Base-by-base conservation (phyloP, 345 rosid species). In the Euphorbia peplus region DNA sequence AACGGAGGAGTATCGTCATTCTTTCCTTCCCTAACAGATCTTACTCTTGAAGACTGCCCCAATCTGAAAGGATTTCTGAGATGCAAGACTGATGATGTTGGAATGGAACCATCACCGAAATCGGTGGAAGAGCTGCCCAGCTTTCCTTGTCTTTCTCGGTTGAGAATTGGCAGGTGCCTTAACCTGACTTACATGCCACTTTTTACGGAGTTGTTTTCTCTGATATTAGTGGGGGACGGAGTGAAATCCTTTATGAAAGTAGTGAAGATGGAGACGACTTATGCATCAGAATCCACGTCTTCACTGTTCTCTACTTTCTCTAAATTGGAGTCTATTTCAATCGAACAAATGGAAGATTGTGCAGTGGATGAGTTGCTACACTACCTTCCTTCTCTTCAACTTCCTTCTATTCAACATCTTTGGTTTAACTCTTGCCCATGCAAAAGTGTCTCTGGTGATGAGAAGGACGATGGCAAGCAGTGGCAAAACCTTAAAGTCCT, bases 11-110 rank as follows among this genome's bases (percentile, higher is more conserved):
- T 1, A 8, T 0, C 32, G 6, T 13, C 2, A 4, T 46, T 51
- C 55, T 67, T 73, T 28, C 72, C 76, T 9, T 67, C 67, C 13
- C 19, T 73, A 11, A 37, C 14, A 32, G 11, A n/a, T 3, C 41
- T 73, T 42, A 0, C 0, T 0, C 61, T 67, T 5, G 0, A 0
- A 0, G 0, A 8, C 1, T 69, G 69, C 39, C 39, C 19, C n/a
- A n/a, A n/a, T n/a, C n/a, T n/a, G n/a, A n/a, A n/a, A n/a, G n/a
- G n/a, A n/a, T n/a, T n/a, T n/a, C n/a, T n/a, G n/a, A n/a, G n/a
- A n/a, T n/a, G n/a, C n/a, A n/a, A n/a, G n/a, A n/a, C n/a, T n/a
- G n/a, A n/a, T n/a, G n/a, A n/a, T n/a, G n/a, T n/a, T n/a, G n/a
- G n/a, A n/a, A n/a, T n/a, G n/a, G n/a, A n/a, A n/a, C n/a, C n/a